A percentile compares a stretch with the other conserved stretches of the same genome.
Evolutionary conservation across 2,329 filamentous ascomycete species (phyloP).

Genomic region (Spiromastix sp.): DNA sequence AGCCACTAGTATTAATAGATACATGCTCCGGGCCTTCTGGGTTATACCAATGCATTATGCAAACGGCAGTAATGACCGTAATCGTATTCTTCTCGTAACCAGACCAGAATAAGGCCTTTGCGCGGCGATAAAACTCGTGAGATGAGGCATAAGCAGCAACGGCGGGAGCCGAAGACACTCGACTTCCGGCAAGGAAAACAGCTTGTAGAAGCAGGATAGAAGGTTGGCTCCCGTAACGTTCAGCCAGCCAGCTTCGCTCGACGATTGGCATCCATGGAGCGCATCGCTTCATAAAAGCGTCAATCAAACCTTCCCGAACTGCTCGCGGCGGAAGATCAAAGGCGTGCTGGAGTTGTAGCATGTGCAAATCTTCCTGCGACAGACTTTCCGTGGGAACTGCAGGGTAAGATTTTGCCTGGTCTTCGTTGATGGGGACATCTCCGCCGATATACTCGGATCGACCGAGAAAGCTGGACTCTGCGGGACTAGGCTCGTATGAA

Average conservation of each 20-base stretch:
- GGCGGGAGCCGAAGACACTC: slow-evolving; percentile 26
- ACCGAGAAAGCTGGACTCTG: slow-evolving; percentile 18
- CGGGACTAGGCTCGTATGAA: slow-evolving; percentile 11
- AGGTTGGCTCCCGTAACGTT: slow-evolving; percentile 15
- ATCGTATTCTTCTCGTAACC: slow-evolving; percentile 24
- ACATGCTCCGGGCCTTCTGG: slow-evolving; percentile 25
- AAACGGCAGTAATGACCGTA: slow-evolving; percentile 21
- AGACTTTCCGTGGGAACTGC: slow-evolving; percentile 16
- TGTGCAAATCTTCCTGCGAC: slow-evolving; percentile 18
- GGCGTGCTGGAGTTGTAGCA: slow-evolving; percentile 17
- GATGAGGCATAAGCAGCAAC: slow-evolving; percentile 19
- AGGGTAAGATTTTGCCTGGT: slow-evolving; percentile 17
- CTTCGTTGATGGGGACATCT: slow-evolving; percentile 18
- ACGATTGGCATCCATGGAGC: slow-evolving; percentile 25
- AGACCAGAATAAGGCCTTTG: slow-evolving; percentile 23
- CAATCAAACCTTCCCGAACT: slow-evolving; percentile 20
- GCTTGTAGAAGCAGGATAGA: slow-evolving; percentile 27
- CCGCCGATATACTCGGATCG: slow-evolving; percentile 21
- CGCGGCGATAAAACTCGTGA: slow-evolving; percentile 23
- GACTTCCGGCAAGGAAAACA: slow-evolving; percentile 33
- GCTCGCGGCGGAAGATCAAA: slow-evolving; percentile 20
- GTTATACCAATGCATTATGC: slow-evolving; percentile 26
- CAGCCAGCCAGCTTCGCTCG: slow-evolving; percentile 21
- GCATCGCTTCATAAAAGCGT: slow-evolving; percentile 23
- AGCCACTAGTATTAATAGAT: slow-evolving; percentile 34